Evolutionary conservation across 2,329 filamentous ascomycete genomes (phyloP).

Genomic region (Ophiocordyceps robertsii): DNA sequence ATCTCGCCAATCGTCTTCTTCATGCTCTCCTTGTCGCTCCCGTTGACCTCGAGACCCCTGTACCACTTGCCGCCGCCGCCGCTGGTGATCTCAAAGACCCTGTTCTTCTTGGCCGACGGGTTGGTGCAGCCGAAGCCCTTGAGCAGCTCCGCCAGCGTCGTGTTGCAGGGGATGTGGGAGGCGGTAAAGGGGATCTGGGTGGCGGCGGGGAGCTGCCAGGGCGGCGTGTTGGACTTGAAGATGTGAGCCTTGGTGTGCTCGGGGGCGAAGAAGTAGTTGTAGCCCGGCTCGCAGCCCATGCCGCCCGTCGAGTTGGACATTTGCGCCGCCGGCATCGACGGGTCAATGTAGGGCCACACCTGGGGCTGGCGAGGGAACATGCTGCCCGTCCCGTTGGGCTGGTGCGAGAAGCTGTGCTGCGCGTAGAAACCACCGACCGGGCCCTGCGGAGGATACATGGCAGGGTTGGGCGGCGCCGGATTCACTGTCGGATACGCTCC

Average conservation of each 20-base stretch:
- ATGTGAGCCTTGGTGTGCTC: conserved; percentile 48
- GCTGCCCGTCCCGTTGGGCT: conserved; percentile 24
- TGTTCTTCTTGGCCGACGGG: conserved; percentile 35
- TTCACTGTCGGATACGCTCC: conserved; percentile 8
- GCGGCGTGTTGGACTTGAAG: conserved; percentile 34
- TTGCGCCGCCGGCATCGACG: conserved; percentile 35
- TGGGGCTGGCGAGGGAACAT: conserved; percentile 24
- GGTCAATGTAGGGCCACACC: conserved; percentile 27
- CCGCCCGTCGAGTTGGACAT: conserved; percentile 45
- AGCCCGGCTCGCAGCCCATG: conserved; percentile 45
- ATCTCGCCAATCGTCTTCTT: conserved; percentile 37
- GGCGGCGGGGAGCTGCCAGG: conserved; percentile 36
- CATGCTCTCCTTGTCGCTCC: conserved; percentile 33
- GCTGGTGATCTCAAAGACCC: conserved; percentile 40
- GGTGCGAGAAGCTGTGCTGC: conserved; percentile 15
- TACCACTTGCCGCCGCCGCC: conserved; percentile 46
- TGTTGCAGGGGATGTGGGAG: conserved; percentile 37
- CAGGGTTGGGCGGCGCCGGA: conserved; percentile 2
- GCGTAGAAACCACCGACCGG: conserved; percentile 11
- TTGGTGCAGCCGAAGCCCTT: conserved; percentile 44
- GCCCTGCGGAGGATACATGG: conserved; percentile 1
- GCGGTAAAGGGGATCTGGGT: conserved; percentile 32
- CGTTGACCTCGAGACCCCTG: conserved; percentile 36
- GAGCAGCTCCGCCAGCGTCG: conserved; percentile 42
- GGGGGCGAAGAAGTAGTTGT: conserved; percentile 47